Base-by-base conservation (phyloP, 2,329 filamentous ascomycete species). In the Ophiocordyceps robertsii region DNA sequence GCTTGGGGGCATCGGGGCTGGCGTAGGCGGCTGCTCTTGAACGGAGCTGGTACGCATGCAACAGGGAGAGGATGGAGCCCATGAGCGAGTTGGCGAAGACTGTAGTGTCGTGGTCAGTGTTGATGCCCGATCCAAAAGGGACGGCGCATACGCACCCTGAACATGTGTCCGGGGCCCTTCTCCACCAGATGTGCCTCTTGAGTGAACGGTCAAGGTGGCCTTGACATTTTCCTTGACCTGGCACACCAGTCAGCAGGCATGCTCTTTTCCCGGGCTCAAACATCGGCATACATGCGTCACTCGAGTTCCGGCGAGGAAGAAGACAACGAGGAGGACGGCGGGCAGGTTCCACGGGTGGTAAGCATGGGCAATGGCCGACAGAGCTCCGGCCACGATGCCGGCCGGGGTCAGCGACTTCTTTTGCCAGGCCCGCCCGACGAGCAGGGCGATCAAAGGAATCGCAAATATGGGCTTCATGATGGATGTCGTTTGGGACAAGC, bases 281-380 rank as follows among this genome's bases (percentile, higher is more conserved):
- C 17, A 30, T 32, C 16, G 11, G 43, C 52, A 14, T 60, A 87
- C 84, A 67, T 90, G 89, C 1, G 90, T 95, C 1, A 81, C 88
- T 41, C 79, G 70, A 1, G 84, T 94, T 2, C 88, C 92, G 5
- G 83, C 78, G 3, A 94, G 66, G 62, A 95, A 96, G 67, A 96
- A 96, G 31, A 88, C 75, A 40, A 75, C 74, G 2, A 96, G 71
- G 11, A 95, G 71, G 27, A 75, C 75, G 64, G 95, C 93, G n/a
- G 87, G 89, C n/a, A 89, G 68, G 46, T 84, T 85, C 82, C 87
- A 95, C 4, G 90, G 90, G 61, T 96, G 89, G n/a, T 89, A 65
- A 14, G 88, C 87, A 60, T 98, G 92, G 11, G 83, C 76, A 38
- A 74, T 60, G 4, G 87, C 89, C 4, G 89, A 94, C 37, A 82